phyloP scores from a whole-genome alignment of 2,329 filamentous ascomycete species.

The Diplodia seriata region DNA sequence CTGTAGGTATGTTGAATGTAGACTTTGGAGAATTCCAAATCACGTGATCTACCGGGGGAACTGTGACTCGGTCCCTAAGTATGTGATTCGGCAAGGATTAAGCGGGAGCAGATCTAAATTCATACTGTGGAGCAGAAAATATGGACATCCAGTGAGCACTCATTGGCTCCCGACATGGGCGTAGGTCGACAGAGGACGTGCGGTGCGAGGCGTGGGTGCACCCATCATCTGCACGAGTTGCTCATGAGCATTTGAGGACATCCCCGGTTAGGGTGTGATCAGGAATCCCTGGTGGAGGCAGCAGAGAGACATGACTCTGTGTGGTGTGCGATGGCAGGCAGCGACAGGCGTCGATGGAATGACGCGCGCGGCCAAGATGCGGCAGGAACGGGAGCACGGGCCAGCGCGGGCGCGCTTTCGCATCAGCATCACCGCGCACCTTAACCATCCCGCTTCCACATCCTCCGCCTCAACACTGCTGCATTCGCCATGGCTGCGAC shows the following conservation, averaged over 20 bases:
- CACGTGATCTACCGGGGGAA: background rate
- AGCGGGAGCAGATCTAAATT: background rate
- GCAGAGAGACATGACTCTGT: background rate
- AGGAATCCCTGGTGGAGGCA: too few species aligned
- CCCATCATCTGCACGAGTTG: too few species aligned
- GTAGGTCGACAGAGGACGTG: background rate
- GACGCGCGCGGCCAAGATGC: background rate
- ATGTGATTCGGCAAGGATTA: background rate
- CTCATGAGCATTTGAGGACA: too few species aligned
- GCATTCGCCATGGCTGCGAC: constrained; percentile 20
- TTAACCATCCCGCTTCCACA: background rate
- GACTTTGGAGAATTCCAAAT: background rate
- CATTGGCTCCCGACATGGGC: background rate
- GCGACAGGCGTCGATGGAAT: background rate
- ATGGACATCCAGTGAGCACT: background rate
- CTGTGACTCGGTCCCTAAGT: background rate
- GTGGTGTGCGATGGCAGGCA: background rate
- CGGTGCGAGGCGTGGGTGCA: background rate
- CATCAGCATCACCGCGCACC: background rate
- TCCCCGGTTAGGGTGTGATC: too few species aligned
- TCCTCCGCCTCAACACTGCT: constrained; percentile 3
- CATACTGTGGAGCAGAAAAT: background rate
- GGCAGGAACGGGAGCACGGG: constrained; percentile 7
- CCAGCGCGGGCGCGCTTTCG: background rate
- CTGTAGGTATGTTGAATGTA: background rate